Base-by-base conservation (phyloP, 495 filamentous ascomycete genomes). In the Bathelium albidoporum region DNA sequence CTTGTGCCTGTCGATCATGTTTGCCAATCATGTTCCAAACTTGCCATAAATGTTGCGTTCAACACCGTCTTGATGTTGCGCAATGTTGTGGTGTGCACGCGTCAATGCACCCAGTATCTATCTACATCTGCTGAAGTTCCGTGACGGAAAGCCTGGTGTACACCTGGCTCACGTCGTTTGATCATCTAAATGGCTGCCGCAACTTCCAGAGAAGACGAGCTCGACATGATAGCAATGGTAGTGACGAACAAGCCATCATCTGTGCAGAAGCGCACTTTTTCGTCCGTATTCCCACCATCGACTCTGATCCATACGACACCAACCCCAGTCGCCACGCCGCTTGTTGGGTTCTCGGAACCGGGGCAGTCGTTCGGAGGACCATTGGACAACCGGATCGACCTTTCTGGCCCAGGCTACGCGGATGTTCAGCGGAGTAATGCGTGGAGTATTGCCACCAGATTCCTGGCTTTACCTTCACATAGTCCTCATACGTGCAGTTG, bases 381-480 rank as follows among this genome's bases (percentile, higher is more conserved):
- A 10, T 69, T 67, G 44, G 55, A 62, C 26, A 44, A 31, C 16
- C 22, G 43, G 4, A 45, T 1, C 7, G 32, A 53, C 2, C 32
- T 11, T 29, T 29, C 49, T 18, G 9, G 1, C 39, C 24, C 28
- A 64, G 20, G 62, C 62, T 24, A 59, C 60, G n/a, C 66, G 70
- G 26, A 66, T 58, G 59, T 64, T 66, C 49, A 73, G 66, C 58
- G 44, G 71, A 12, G 74, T 73, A 10, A 55, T 29, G 49, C 49
- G 5, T 76, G 74, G 74, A 76, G 74, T 62, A 66, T 64, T 7
- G 72, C 70, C 9, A 76, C 74, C 1, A 66, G 73, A 41, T 73
- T 67, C 58, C 62, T 76, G 18, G 66, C 59, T 41, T 43, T 66
- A 10, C 43, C 49, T 10, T 55, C 24, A 7, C 49, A 55, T 20